phyloP scores from a whole-genome alignment of 2,329 filamentous ascomycete genomes.

The Colletotrichum liriopes region DNA sequence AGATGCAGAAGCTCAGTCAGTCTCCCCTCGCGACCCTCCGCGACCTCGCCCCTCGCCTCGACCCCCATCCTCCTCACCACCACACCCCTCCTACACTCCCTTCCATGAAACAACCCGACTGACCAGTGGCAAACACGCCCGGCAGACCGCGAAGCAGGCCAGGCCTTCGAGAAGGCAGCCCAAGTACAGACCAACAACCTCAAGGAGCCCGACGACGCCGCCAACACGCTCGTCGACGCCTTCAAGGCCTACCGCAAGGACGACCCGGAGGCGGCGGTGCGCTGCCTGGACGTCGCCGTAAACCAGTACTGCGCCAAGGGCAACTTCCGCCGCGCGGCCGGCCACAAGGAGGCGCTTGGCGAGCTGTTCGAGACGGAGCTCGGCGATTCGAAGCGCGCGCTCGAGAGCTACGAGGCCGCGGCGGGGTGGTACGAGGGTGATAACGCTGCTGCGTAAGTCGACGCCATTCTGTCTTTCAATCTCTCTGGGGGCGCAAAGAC shows the following conservation, averaged over 20 bases:
- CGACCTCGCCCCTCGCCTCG: background rate
- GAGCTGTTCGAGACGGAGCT: slow-evolving; percentile 89
- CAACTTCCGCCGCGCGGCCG: slow-evolving; percentile 91
- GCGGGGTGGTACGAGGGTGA: slow-evolving; percentile 92
- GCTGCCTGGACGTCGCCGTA: slow-evolving; percentile 85
- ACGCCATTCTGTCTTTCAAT: background rate
- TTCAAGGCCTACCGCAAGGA: slow-evolving; percentile 96
- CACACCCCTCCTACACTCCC: background rate
- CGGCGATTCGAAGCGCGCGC: slow-evolving; percentile 82
- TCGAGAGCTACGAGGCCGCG: slow-evolving; percentile 87
- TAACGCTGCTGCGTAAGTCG: slow-evolving; percentile 83
- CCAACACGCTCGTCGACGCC: slow-evolving; percentile 89
- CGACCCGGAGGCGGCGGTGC: slow-evolving; percentile 85
- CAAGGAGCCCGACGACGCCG: slow-evolving; percentile 93
- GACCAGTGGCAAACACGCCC: background rate
- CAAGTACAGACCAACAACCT: slow-evolving; percentile 84
- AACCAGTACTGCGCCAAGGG: slow-evolving; percentile 90
- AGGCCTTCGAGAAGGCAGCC: slow-evolving; percentile 90
- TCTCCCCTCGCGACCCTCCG: slow-evolving; percentile 34
- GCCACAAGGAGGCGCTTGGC: slow-evolving; percentile 89
- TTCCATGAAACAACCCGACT: background rate
- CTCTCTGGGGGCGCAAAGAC: background rate
- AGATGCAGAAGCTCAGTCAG: slow-evolving; percentile 87
- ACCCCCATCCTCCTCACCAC: too few relatives aligned
- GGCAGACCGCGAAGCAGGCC: slow-evolving; percentile 86